Conservation (phyloP, 2,329 filamentous ascomycete species). For the Phaeoacremonium minimum region DNA sequence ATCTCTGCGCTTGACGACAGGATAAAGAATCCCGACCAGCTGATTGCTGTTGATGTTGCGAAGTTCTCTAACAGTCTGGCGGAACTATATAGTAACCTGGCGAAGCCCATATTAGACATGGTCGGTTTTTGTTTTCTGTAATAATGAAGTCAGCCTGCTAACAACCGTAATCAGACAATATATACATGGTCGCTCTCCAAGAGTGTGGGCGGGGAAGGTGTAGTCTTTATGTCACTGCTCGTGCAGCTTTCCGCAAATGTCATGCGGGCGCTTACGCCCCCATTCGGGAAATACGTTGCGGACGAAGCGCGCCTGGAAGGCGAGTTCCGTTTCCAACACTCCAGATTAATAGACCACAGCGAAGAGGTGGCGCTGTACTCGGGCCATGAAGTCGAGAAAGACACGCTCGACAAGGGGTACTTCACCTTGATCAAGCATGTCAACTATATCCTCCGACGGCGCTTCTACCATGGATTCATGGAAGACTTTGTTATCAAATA, state of each 20-base stretch:
- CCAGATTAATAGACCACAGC: slow-evolving; percentile 88
- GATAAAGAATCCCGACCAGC: slow-evolving; percentile 97
- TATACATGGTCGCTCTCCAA: slow-evolving; percentile 93
- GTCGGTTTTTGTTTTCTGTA: slow-evolving; percentile 42
- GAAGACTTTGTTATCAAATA: slow-evolving; percentile 99
- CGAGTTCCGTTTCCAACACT: slow-evolving; percentile 94
- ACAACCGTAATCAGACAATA: no score
- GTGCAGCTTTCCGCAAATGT: slow-evolving; percentile 90
- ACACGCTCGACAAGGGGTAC: slow-evolving; percentile 95
- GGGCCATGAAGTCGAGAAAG: slow-evolving; percentile 91
- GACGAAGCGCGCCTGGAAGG: slow-evolving; percentile 93
- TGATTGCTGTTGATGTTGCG: slow-evolving; percentile 93
- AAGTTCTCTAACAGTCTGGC: slow-evolving; percentile 95
- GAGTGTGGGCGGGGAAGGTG: slow-evolving; percentile 91
- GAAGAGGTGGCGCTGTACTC: slow-evolving; percentile 92
- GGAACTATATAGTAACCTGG: slow-evolving; percentile 92
- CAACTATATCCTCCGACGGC: slow-evolving; percentile 84
- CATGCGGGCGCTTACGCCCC: slow-evolving; percentile 91
- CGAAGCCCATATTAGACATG: slow-evolving; percentile 93
- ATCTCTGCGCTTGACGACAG: slow-evolving; percentile 92
- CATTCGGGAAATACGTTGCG: slow-evolving; percentile 95
- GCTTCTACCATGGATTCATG: slow-evolving; percentile 98
- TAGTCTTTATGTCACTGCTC: slow-evolving; percentile 91
- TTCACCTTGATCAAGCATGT: slow-evolving; percentile 99
- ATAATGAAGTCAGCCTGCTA: no score